phyloP scores from a whole-genome alignment of 2,329 filamentous ascomycete genomes.

The Sarocladiaceae sp. region DNA sequence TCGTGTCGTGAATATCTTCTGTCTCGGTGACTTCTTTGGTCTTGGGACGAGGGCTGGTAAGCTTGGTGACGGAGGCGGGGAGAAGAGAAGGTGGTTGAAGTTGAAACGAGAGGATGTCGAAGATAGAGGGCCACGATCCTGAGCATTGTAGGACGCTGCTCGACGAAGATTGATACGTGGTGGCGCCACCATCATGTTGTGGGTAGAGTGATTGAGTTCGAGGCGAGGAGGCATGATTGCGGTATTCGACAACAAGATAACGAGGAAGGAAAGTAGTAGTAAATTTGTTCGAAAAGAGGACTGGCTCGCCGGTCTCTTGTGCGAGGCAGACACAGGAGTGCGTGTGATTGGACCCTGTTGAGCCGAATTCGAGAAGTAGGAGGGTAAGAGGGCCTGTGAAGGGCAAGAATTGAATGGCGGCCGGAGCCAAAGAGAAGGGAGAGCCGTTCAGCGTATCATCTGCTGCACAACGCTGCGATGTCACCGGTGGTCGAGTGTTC shows the following conservation, averaged over 20 bases:
- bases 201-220: conserved; percentile 38
- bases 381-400: conserved; percentile 13
- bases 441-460: background rate
- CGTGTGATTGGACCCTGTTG: background rate
- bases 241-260: too few species aligned
- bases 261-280: background rate
- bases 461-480: background rate
- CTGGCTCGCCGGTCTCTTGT: background rate
- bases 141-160: conserved; percentile 51
- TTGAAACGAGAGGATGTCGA: conserved; percentile 60
- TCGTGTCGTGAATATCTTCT: conserved; percentile 37
- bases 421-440: background rate
- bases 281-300: background rate
- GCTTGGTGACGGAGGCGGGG: conserved; percentile 65
- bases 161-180: conserved; percentile 57
- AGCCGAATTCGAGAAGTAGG: conserved; percentile 17
- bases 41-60: conserved; percentile 65
- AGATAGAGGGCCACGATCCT: conserved; percentile 50
- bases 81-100: conserved; percentile 65
- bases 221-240: conserved; percentile 41
- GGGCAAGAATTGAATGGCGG: conserved; percentile 2
- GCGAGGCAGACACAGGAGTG: background rate
- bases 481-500: background rate
- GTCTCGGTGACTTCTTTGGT: conserved; percentile 46
- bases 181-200: conserved; percentile 40